Percentiles rank a stretch among this genome's conserved stretches.
Evolutionary conservation across 805 yeast genomes (phyloP).

Genomic region (Candida corydali): DNA sequence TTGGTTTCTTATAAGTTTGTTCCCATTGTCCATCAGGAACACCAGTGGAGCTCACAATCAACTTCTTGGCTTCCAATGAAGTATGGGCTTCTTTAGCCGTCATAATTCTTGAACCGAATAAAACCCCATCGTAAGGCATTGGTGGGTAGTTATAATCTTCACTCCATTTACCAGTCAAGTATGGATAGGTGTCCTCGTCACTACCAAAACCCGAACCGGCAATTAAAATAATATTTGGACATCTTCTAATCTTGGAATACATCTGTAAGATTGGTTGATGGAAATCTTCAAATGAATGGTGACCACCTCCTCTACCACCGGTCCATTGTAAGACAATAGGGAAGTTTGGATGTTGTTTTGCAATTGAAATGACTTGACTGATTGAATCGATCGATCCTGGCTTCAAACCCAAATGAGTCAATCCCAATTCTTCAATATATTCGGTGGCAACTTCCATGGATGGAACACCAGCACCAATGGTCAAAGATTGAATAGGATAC

Average conservation of each 20-base stretch:
- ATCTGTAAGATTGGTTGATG: conserved; percentile 95
- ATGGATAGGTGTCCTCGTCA: conserved; percentile 94
- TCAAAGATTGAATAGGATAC: conserved; percentile 90
- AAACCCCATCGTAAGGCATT: conserved; percentile 98
- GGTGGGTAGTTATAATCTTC: conserved; percentile 81
- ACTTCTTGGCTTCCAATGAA: conserved; percentile 87
- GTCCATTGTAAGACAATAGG: conserved; percentile 99
- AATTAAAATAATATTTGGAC: conserved; percentile 80
- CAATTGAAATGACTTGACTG: conserved; percentile 79
- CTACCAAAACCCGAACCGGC: conserved; percentile 99
- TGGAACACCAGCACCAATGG: conserved; percentile 99
- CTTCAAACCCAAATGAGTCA: conserved; percentile 92
- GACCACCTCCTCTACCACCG: conserved; percentile 99
- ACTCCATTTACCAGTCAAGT: conserved; percentile 98
- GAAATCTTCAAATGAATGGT: conserved; percentile 98
- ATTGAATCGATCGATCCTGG: conserved; percentile 97
- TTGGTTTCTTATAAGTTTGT: conserved; percentile 85
- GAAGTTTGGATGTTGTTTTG: conserved; percentile 92
- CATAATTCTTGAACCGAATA: conserved; percentile 96
- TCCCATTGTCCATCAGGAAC: conserved; percentile 90
- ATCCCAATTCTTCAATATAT: conserved; percentile 86
- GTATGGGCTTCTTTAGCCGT: conserved; percentile 95
- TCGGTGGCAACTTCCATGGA: conserved; percentile 95
- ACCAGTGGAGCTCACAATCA: conserved; percentile 89
- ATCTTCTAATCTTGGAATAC: conserved; percentile 91